Evolutionary conservation across 2,329 filamentous ascomycete species (phyloP), one percentile per base, ranked within the genome.

Genomic region (Xylariaceae sp.): DNA sequence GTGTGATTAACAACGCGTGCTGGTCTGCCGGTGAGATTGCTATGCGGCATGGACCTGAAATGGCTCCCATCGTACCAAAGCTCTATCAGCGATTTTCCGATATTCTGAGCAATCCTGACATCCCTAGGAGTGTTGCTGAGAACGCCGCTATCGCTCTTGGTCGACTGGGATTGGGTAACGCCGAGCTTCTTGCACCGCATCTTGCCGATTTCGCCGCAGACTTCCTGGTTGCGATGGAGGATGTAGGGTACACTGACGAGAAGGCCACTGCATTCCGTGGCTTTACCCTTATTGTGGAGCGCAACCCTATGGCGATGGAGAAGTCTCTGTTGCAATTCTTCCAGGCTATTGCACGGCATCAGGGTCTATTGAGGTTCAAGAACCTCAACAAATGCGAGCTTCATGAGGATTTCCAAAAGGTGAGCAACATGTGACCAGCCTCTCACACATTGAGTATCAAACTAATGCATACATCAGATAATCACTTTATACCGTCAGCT

Each of bases 1-100:
- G 92, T 61, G 92, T 97, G 35, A 87, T 97, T 61, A 99, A 97
- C 81, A 99, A 99, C 72, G 93, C 94, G 18, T 97, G 93, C 77
- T 99, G 94, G 94, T 95, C 92, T 5, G 87, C 87, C 23, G 94
- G 94, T 48, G 94, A 99, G 77, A 94, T 97, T 62, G 86, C 92
- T 13, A 86, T 96, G 74, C 87, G 90, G 62, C 82, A 89, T 71
- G 84, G 87, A 66, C 85, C 87, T 62, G 85, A 82, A 56, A 89
- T 97, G 84, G 81, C 81, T 1, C 88, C 88, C 0, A 96, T 88
- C 71, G 83, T 92, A 8, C 86, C 89, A 18, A 84, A 88, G 62
- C 78, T 99, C 13, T 86, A 96, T 60, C 82, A 88, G 62, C 86
- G 88, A 45, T 84, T 95, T 34, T 83, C 91, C 45, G 84, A 88